Base-by-base conservation (phyloP, 495 filamentous ascomycete genomes). In the Chaetomium tenue region DNA sequence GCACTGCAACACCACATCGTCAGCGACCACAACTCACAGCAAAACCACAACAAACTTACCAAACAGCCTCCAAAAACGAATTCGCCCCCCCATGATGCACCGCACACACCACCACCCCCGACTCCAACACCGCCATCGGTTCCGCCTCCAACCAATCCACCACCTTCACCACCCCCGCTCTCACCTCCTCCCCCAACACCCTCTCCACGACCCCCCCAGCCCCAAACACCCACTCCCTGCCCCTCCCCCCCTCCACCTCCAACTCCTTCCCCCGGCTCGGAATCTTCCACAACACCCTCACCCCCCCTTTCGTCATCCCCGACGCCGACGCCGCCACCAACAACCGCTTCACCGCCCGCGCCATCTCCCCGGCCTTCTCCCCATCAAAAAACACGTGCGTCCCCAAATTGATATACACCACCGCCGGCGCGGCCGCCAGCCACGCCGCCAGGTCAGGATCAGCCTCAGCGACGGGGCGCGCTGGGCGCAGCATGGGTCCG, bases 401-500 rank as follows among this genome's bases (percentile, higher is more conserved):
- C 15, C 80, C 80, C 15, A 81, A 58, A 57, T 77, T 80, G 37
- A 82, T 63, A 20, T 79, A 70, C 8, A 81, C 71, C 5, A 78
- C 80, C 40, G 28, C 28, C 3, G 28, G 28, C 28, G 28, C 73
- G 74, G 0, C 67, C 70, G 33, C 60, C 13, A 82, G 69, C 79
- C 78, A 82, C 8, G 15, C 39, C 0, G 66, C 72, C 44, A 82
- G 66, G 6, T 71, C 71, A 0, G 76, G 71, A 22, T 76, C 70
- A 3, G 54, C 64, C 13, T 74, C 67, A 26, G 66, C 47, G 0
- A 84, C 66, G 0, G 77, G 64, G 6, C 67, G 60, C 12, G 71
- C 68, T 1, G 76, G 71, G 0, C 81, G 75, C 5, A 84, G 66
- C 46, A 86, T 84, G 0, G 82, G 82, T 0, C 83, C 83, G 57